Evolutionary conservation across 2,329 filamentous ascomycete genomes (phyloP), one percentile per base, ranked within the genome.

Genomic region (Clarireedia monteithiana): DNA sequence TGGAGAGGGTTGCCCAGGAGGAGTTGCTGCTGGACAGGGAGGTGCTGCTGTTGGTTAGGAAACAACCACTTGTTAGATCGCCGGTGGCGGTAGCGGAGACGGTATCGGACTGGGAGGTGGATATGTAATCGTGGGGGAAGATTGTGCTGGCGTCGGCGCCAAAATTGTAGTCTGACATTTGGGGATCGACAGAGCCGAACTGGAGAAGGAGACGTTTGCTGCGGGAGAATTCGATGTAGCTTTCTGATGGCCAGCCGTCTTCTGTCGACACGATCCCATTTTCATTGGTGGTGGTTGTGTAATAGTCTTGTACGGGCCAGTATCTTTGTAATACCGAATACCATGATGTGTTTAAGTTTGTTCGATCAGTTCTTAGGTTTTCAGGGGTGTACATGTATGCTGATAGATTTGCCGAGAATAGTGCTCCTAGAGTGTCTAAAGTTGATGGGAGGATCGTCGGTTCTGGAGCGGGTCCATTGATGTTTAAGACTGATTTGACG

Each of bases 191-290:
- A 0, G 66, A 71, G 1, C 82, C 82, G 65, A 80, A 83, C 39
- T 76, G 75, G 7, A 80, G 66, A 2, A 86, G 63, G 2, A 86
- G 62, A 34, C 83, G 73, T 60, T 76, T 76, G n/a, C 74, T 73
- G 48, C 74, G 70, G 2, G 73, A 71, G 46, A 84, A 74, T 60
- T 83, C 79, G 36, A 85, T 68, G 61, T 76, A 83, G 20, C 75
- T 74, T 61, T 81, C 77, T n/a, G 76, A 78, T 0, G 84, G 84
- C 84, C 84, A 87, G 10, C 84, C 84, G 68, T 83, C 75, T 0
- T 73, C 65, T 0, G 82, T 85, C 20, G 73, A 73, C 6, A 68
- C 62, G 17, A 73, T 71, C 3, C 68, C 59, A 46, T 64, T 56
- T 27, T 60, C 26, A 14, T 59, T 55, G 2, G 44, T 50, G 9